Conservation (phyloP, 495 filamentous ascomycete species). For the Lasiosphaeriaceae sp. region DNA sequence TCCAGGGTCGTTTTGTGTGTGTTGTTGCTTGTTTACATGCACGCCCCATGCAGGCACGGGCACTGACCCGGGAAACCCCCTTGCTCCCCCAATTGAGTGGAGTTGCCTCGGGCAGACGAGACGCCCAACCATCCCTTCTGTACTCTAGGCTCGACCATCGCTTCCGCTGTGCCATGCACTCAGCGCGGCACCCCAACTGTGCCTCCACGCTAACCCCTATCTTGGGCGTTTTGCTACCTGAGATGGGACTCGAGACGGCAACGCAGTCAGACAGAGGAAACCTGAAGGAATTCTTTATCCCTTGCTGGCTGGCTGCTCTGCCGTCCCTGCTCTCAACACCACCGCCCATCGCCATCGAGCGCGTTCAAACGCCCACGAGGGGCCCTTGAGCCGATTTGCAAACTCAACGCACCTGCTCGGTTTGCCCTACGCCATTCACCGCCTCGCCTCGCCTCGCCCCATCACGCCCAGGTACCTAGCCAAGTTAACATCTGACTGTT, state of each 20-base stretch:
- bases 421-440: constrained; percentile 12
- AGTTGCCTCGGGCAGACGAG: not conserved
- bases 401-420: constrained; percentile 4
- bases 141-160: not conserved
- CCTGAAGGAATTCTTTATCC: constrained; percentile 20
- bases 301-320: constrained; percentile 1
- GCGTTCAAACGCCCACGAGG: constrained; percentile 3
- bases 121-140: not conserved
- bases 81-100: no score
- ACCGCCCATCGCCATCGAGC: not conserved
- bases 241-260: constrained; percentile 14
- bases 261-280: constrained; percentile 11
- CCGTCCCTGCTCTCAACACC: constrained; percentile 4
- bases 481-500: not conserved
- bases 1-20: not conserved
- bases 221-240: constrained; percentile 30
- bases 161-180: constrained; percentile 3
- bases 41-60: constrained; percentile 12
- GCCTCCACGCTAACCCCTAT: constrained; percentile 29
- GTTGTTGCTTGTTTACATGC: constrained; percentile 5
- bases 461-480: constrained; percentile 8
- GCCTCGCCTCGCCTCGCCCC: constrained; percentile 7
- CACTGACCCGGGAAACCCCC: not conserved
- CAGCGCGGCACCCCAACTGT: constrained; percentile 14
- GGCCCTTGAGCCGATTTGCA: not conserved